Percentiles rank a stretch among this genome's conserved stretches.
phyloP scores from a whole-genome alignment of 2,329 filamentous ascomycete genomes.

The Alternaria metachromatica region DNA sequence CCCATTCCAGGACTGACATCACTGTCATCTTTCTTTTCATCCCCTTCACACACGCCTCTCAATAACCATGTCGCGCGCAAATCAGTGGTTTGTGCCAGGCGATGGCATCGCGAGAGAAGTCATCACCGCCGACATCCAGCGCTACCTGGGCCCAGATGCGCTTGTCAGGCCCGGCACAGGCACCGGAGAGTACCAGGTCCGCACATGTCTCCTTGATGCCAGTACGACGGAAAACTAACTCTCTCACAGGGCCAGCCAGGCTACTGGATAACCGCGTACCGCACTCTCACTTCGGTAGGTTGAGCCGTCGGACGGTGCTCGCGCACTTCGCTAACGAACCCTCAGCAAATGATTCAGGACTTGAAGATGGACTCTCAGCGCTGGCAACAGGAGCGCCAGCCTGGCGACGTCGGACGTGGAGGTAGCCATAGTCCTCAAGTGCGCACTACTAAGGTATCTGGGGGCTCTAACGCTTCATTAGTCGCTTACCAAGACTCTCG shows the following conservation, averaged over 20 bases:
- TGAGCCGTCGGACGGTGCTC: not conserved
- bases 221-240: conserved; percentile 7
- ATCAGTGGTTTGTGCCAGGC: conserved; percentile 59
- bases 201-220: conserved; percentile 31
- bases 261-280: conserved; percentile 60
- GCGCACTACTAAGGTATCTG: conserved; percentile 50
- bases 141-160: conserved; percentile 59
- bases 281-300: conserved; percentile 58
- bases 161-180: conserved; percentile 57
- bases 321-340: conserved; percentile 24
- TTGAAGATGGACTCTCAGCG: conserved; percentile 56
- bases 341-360: conserved; percentile 58
- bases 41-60: conserved; percentile 23
- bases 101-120: conserved; percentile 60
- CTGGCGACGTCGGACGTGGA: conserved; percentile 50
- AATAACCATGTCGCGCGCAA: conserved; percentile 43
- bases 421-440: conserved; percentile 54
- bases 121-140: conserved; percentile 60
- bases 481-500: conserved; percentile 53
- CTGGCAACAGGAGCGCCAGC: conserved; percentile 49
- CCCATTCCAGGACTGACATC: conserved; percentile 43
- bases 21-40: conserved; percentile 45
- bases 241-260: conserved; percentile 50
- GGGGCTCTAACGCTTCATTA: conserved; percentile 55
- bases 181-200: conserved; percentile 55